These are phyloP conservation scores for Alliaria petiolata DNA, from an alignment of 345 rosid species.

Conservation along the genomic window DNA sequence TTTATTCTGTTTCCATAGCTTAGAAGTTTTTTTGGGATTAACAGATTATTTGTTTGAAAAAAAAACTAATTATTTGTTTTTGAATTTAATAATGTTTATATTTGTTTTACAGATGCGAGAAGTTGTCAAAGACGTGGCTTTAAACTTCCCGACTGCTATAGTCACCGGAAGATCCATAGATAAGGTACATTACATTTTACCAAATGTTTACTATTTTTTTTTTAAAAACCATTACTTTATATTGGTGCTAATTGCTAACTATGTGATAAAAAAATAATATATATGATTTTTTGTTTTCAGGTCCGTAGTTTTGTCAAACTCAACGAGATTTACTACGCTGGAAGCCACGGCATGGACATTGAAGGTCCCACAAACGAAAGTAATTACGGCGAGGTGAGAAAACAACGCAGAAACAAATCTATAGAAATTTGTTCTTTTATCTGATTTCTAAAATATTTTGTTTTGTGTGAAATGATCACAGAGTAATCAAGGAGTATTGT, in stretches of 20 bases:
- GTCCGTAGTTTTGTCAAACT: slow-evolving; percentile 80
- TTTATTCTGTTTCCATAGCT: background rate
- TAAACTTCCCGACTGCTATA: slow-evolving; percentile 86
- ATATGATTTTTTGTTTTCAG: slow-evolving; percentile 32
- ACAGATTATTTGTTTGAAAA: too few relatives aligned
- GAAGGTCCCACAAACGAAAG: slow-evolving; percentile 61
- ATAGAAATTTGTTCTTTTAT: background rate
- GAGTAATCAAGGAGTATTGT: slow-evolving; percentile 47
- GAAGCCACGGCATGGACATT: slow-evolving; percentile 99
- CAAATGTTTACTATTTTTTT: background rate
- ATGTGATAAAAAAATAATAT: too few relatives aligned
- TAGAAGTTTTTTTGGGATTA: background rate
- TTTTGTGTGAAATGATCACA: slow-evolving; percentile 17
- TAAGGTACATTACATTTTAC: slow-evolving; percentile 58
- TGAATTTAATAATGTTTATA: background rate
- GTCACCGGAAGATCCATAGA: slow-evolving; percentile 92
- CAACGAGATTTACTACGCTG: slow-evolving; percentile 82
- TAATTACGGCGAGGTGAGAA: slow-evolving; percentile 37
- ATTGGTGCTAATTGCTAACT: background rate
- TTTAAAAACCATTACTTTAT: too few relatives aligned
- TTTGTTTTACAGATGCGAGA: slow-evolving; percentile 59
- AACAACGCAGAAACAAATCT: background rate
- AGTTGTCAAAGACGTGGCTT: slow-evolving; percentile 66
- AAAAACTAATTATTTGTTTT: background rate
- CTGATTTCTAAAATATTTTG: background rate